Evolutionary conservation across 306 rosid species (phyloP).

Genomic region (Quercus dentata): DNA sequence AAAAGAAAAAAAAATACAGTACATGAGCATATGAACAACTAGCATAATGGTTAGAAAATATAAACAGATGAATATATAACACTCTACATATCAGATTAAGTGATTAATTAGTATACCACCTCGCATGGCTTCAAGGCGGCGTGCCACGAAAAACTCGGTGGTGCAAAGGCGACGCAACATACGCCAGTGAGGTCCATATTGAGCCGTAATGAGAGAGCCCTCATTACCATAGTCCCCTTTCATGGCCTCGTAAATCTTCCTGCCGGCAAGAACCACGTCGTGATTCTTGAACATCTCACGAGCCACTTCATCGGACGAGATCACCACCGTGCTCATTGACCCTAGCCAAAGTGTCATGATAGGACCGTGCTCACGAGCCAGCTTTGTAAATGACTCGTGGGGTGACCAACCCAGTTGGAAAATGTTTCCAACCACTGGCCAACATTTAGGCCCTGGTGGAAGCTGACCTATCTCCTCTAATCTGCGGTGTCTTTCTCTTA

Average conservation of each 20-base stretch:
- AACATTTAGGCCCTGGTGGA: slow-evolving; percentile 80
- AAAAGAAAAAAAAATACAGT: too few species aligned
- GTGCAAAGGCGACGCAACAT: slow-evolving; percentile 57
- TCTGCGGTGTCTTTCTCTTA: neutral
- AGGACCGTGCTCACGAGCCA: slow-evolving; percentile 63
- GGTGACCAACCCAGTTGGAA: slow-evolving; percentile 62
- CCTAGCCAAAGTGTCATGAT: slow-evolving; percentile 84
- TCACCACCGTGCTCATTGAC: slow-evolving; percentile 76
- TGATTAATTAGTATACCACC: neutral
- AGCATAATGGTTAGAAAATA: too few species aligned
- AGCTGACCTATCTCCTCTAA: slow-evolving; percentile 26
- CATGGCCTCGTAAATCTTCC: slow-evolving; percentile 84
- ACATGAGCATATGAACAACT: too few species aligned
- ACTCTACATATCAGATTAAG: too few species aligned
- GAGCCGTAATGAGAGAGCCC: slow-evolving; percentile 68
- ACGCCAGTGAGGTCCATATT: slow-evolving; percentile 78
- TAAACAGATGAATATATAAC: too few species aligned
- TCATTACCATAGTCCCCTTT: slow-evolving; percentile 52
- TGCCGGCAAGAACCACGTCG: slow-evolving; percentile 57
- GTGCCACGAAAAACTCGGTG: slow-evolving; percentile 52
- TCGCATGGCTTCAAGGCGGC: slow-evolving; percentile 48
- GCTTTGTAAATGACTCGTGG: slow-evolving; percentile 54
- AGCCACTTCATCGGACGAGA: slow-evolving; percentile 56
- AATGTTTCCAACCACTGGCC: slow-evolving; percentile 77
- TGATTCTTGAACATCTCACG: slow-evolving; percentile 67